Base-by-base conservation (phyloP, 2,329 filamentous ascomycete genomes). In the Cryphonectria japonica region DNA sequence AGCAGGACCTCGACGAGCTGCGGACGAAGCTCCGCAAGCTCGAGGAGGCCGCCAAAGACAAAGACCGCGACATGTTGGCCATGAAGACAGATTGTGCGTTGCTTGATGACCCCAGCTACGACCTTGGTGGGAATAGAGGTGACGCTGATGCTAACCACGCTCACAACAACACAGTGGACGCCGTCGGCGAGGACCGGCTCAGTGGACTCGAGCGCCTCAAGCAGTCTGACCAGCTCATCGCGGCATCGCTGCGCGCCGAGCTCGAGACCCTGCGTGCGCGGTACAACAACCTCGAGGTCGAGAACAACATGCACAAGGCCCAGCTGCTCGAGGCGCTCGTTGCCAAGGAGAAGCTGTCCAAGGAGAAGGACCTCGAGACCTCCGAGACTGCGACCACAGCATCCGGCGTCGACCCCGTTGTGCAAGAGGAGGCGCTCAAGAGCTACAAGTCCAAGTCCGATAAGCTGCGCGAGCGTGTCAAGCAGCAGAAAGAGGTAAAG, bases 271-370 rank as follows among this genome's bases (percentile, higher is more conserved):
- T 88, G 73, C 85, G 88, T 73, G 83, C 82, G 71, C 85, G 88
- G 75, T 81, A 85, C 73, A 84, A 83, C 70, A 79, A 82, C 69
- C 79, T 86, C 66, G 82, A 81, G 72, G 81, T 83, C 69, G 87
- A 90, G 77, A 82, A 84, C 66, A 87, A 90, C 68, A 83, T 85
- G 72, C 85, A 88, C 76, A 87, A 89, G 79, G 84, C 84, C 63
- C 88, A 91, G 76, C 83, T 91, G 34, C 84, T 91, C 74, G 84
- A 88, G 57, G 85, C 87, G 61, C 82, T 91, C 26, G 82, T 91
- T 62, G 84, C 86, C 73, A 90, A 90, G 77, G 88, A 91, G 72
- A 86, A 86, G 78, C 81, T 89, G 68, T 84, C 86, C 69, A 87
- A 87, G 77, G 83, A 87, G 71, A 79, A 85, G 50, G 86, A 88